These are phyloP conservation scores for Aegilops tauschii DNA, from an alignment of 176 grass and related monocot species.

Conservation along the genomic window DNA sequence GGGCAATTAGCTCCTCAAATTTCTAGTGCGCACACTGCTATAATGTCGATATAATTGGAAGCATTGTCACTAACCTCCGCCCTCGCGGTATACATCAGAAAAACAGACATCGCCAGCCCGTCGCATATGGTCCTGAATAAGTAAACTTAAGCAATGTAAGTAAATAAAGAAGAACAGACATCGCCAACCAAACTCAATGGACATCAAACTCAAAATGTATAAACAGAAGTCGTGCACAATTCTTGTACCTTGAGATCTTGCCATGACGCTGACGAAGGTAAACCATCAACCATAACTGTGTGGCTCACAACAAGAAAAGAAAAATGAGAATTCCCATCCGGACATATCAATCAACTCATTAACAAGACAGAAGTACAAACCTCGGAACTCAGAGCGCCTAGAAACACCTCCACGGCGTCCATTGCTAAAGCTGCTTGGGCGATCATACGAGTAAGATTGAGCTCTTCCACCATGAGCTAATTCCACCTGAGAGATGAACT, in stretches of 20 bases:
- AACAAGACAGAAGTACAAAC: slow-evolving; percentile 33
- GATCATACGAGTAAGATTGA: slow-evolving; percentile 76
- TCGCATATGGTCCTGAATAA: slow-evolving; percentile 83
- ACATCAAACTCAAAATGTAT: neutral
- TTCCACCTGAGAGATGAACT: slow-evolving; percentile 66
- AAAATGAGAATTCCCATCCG: neutral
- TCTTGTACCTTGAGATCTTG: slow-evolving; percentile 87
- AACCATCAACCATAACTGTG: slow-evolving; percentile 79
- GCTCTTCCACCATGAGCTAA: slow-evolving; percentile 88
- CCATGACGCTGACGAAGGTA: slow-evolving; percentile 96
- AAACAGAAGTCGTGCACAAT: neutral
- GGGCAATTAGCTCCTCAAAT: neutral
- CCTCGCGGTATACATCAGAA: slow-evolving; percentile 90
- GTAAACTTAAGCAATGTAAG: neutral
- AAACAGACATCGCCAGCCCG: slow-evolving; percentile 91
- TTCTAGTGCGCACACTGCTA: neutral
- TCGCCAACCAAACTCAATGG: neutral
- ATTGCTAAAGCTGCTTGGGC: slow-evolving; percentile 67
- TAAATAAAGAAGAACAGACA: neutral
- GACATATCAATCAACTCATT: neutral
- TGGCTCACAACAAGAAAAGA: slow-evolving; percentile 15
- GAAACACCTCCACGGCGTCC: slow-evolving; percentile 61
- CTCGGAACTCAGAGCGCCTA: slow-evolving; percentile 75
- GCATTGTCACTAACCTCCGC: slow-evolving; percentile 51
- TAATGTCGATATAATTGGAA: neutral